Evolutionary conservation across 495 filamentous ascomycete species (phyloP), one percentile per base, ranked within the genome.

Genomic region (Neurospora sp.): DNA sequence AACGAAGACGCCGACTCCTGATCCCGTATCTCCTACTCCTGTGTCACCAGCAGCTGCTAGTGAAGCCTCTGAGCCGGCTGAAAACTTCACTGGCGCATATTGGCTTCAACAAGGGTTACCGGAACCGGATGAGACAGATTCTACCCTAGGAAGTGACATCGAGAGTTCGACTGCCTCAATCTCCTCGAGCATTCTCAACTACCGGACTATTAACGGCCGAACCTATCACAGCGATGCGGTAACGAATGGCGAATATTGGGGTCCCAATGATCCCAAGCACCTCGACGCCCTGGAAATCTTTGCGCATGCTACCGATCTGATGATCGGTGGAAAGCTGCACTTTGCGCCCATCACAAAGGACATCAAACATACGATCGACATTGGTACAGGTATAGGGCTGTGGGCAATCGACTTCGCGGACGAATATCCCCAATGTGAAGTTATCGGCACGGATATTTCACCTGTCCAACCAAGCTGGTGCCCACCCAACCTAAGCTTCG

Each of bases 381-480:
- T 77, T 38, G 77, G 74, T 40, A 78, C 77, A 6, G 77, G 72
- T n/a, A 74, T 75, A 6, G 77, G 77, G 1, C 22, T 77, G 12
- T 77, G 74, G 82, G 74, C 78, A 5, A 75, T 78, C 45, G 74
- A 82, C 70, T 4, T 79, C 3, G 74, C 72, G 69, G 71, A 79
- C 40, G 74, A 76, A 4, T 61, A 74, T 68, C 76, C 77, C 0
- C 53, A 68, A 39, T 70, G 76, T 8, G 53, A 81, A 39, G 77
- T 85, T 42, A 73, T 87, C 12, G 86, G 86, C 35, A 84, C 83
- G 22, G 87, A 89, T 74, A 76, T 89, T 0, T 85, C 83, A 65
- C 82, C 87, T 1, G 85, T 86, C 68, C 87, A 89, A 75, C 86
- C 87, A 4, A 38, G 77, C 40, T 84, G 82, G 86, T 84, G 86